Evolutionary conservation across 1,284 basidiomycete species (phyloP), one percentile per base, ranked within the genome.

Genomic region (Leccinum subrobustum): DNA sequence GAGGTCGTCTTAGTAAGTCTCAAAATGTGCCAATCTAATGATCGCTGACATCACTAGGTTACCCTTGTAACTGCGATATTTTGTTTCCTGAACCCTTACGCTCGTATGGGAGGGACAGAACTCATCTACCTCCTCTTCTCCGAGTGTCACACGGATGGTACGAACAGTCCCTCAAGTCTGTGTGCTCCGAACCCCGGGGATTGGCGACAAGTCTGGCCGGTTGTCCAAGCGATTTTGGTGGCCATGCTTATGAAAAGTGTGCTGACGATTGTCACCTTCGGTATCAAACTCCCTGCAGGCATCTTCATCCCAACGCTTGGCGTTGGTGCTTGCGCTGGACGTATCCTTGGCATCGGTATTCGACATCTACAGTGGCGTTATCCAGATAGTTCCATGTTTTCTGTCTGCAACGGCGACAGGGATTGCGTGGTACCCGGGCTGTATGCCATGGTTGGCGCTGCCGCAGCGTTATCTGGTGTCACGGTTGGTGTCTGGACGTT

Each of bases 291-390:
- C 3, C 95, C 95, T 14, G 95, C 96, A 4, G 96, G 96, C 2
- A 96, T 99, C 67, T 99, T 99, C 76, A 93, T 99, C 29, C 96
- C 97, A 0, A 95, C 95, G 0, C 85, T 99, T 29, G 95, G 93
- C 20, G 95, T 98, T n/a, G 97, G 96, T 18, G 97, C 96, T 0
- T 96, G 95, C 69, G 93, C 93, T 51, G 96, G 96, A 3, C 83
- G 96, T 23, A 88, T 98, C 54, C 72, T 96, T 25, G 97, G 97
- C 20, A 87, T 98, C 50, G 69, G 80, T 3, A 84, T 98, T 75
- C 93, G 96, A 73, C 92, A 87, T 76, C 68, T 90, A 58, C 90
- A 93, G 70, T 86, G 81, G 73, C 81, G 80, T 51, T 76, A 90
- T 68, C 92, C 94, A 0, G 66, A 85, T 35, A 78, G 81, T 35